These are phyloP conservation scores for Pogostemon cablin DNA, from an alignment of 257 asterid genomes.

Conservation along the genomic window DNA sequence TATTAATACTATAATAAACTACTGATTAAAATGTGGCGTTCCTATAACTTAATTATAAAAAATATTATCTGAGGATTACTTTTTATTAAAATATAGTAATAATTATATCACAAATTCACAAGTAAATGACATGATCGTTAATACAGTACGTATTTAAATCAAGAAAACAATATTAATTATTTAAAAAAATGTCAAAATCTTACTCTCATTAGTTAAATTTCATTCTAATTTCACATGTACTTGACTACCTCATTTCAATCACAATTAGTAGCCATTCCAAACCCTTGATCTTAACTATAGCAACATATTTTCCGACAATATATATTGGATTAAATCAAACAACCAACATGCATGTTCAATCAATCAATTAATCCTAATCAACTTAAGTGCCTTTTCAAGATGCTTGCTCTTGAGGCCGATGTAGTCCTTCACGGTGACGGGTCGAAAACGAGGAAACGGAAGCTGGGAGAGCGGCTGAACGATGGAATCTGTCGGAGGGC, in stretches of 20 bases:
- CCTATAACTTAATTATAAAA: no score
- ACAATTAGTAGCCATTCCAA: neutral
- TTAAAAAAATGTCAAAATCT: no score
- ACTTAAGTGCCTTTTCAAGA: slow-evolving; percentile 57
- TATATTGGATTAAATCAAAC: neutral
- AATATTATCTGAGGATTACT: no score
- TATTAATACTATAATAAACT: no score
- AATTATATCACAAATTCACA: no score
- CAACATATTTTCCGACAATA: neutral
- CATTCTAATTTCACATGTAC: neutral
- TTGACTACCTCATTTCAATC: slow-evolving; percentile 6
- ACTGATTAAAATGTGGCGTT: no score
- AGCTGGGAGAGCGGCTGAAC: slow-evolving; percentile 51
- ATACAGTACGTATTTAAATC: no score
- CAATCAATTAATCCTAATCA: slow-evolving; percentile 31
- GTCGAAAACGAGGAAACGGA: slow-evolving; percentile 42
- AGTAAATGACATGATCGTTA: no score
- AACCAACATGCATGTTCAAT: neutral
- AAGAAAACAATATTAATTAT: no score
- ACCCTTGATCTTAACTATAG: neutral
- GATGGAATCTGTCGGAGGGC: slow-evolving; percentile 48
- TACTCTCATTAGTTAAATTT: no score
- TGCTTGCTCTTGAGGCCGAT: slow-evolving; percentile 57
- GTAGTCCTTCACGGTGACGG: slow-evolving; percentile 60
- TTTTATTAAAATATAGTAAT: no score